Percentiles rank a stretch among this genome's conserved stretches.
Evolutionary conservation across 257 asterid species (phyloP).

Genomic region (Lantana camara): DNA sequence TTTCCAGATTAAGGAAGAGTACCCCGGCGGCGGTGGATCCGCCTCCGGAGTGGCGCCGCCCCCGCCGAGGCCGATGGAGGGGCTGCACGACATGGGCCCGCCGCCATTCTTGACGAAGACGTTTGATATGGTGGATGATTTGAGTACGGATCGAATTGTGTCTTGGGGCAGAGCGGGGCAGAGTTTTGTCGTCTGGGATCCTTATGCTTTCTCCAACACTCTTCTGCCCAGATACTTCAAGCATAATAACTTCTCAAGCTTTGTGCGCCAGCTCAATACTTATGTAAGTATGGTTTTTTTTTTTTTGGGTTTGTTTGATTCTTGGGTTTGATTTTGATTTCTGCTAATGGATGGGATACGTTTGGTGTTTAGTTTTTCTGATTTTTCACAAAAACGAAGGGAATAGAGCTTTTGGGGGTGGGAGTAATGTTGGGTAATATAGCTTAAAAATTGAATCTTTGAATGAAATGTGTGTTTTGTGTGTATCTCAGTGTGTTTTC

Average conservation of each 20-base stretch:
- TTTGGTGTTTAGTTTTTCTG: background rate
- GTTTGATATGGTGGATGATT: conserved; percentile 83
- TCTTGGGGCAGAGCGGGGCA: conserved; percentile 87
- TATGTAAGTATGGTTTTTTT: conserved; percentile 51
- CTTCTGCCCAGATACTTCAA: conserved; percentile 68
- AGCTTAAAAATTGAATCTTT: background rate
- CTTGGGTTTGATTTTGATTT: background rate
- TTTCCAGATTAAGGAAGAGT: conserved; percentile 59
- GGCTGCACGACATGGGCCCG: conserved; percentile 77
- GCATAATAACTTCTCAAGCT: conserved; percentile 87
- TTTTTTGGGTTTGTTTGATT: too few relatives aligned
- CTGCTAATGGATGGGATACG: background rate
- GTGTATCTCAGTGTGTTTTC: background rate
- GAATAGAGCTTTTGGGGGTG: background rate
- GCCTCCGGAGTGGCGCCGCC: conserved; percentile 22
- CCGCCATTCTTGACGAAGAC: conserved; percentile 90
- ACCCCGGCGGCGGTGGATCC: conserved; percentile 25
- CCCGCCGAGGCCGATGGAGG: conserved; percentile 63
- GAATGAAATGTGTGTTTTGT: background rate
- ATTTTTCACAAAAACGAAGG: background rate
- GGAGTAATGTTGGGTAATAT: background rate
- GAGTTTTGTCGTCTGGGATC: conserved; percentile 86
- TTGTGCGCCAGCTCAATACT: conserved; percentile 89
- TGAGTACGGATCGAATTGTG: conserved; percentile 46
- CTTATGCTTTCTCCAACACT: conserved; percentile 57